Evolutionary conservation across 305 asterid genomes (phyloP).

Genomic region (Fraxinus dipetala): DNA sequence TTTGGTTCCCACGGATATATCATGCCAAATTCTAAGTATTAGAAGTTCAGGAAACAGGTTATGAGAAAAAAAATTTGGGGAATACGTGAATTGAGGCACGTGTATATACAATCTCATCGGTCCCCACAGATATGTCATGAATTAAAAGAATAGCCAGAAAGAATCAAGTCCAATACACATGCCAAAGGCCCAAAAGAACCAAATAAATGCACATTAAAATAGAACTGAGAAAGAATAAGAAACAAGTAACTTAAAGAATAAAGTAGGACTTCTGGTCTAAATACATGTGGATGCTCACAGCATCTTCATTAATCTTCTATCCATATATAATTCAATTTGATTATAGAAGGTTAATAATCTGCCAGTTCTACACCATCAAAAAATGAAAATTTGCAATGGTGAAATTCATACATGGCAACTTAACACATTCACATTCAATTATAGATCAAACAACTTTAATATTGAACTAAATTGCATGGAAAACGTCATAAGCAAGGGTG

Average conservation of each 20-base stretch:
- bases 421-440: background rate
- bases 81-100: background rate
- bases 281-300: background rate
- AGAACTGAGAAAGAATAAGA: slow-evolving; percentile 7
- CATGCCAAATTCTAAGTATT: background rate
- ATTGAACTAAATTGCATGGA: background rate
- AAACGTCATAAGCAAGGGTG: background rate
- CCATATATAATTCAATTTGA: background rate
- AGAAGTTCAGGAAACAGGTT: background rate
- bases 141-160: background rate
- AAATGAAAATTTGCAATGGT: background rate
- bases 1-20: background rate
- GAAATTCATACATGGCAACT: background rate
- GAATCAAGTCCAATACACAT: background rate
- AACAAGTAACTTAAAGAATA: background rate
- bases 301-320: slow-evolving; percentile 8
- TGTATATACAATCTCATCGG: background rate
- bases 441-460: background rate
- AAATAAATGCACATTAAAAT: background rate
- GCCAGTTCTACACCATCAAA: slow-evolving; percentile 1
- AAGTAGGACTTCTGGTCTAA: background rate
- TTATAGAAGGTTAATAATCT: background rate
- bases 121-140: background rate
- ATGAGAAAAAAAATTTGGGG: background rate
- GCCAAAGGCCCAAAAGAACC: background rate